These are phyloP conservation scores for Parachaetomium inaequale DNA, from an alignment of 495 filamentous ascomycete genomes.

Conservation along the genomic window DNA sequence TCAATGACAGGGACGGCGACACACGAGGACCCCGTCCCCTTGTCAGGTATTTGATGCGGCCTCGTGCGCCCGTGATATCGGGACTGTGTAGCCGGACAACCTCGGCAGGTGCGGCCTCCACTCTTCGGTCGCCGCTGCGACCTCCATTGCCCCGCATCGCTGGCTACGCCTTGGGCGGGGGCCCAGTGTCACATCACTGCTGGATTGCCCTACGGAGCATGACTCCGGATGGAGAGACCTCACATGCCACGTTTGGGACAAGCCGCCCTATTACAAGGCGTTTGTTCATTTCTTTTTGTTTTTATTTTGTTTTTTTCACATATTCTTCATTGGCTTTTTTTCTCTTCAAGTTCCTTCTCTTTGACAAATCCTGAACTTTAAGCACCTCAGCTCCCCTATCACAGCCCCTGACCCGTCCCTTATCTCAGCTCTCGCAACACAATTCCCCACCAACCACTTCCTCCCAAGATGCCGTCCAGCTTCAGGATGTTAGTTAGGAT, in stretches of 20 bases:
- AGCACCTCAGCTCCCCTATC: too few relatives aligned
- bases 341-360: too few relatives aligned
- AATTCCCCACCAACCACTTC: not conserved
- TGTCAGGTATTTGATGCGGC: conserved; percentile 6
- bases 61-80: conserved; percentile 20
- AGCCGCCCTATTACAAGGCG: too few relatives aligned
- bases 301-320: too few relatives aligned
- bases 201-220: too few relatives aligned
- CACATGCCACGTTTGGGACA: too few relatives aligned
- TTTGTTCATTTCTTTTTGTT: too few relatives aligned
- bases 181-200: too few relatives aligned
- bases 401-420: not conserved
- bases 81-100: conserved; percentile 20
- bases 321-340: too few relatives aligned
- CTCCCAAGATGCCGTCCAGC: not conserved
- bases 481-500: not conserved
- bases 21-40: not conserved
- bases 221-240: too few relatives aligned
- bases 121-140: conserved; percentile 12
- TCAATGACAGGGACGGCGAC: conserved; percentile 15
- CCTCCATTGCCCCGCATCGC: conserved; percentile 16
- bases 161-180: not conserved
- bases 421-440: not conserved
- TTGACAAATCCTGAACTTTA: too few relatives aligned
- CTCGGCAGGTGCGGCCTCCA: conserved; percentile 18